Evolutionary conservation across 495 filamentous ascomycete genomes (phyloP).

Genomic region (Penicillium maclennaniae): DNA sequence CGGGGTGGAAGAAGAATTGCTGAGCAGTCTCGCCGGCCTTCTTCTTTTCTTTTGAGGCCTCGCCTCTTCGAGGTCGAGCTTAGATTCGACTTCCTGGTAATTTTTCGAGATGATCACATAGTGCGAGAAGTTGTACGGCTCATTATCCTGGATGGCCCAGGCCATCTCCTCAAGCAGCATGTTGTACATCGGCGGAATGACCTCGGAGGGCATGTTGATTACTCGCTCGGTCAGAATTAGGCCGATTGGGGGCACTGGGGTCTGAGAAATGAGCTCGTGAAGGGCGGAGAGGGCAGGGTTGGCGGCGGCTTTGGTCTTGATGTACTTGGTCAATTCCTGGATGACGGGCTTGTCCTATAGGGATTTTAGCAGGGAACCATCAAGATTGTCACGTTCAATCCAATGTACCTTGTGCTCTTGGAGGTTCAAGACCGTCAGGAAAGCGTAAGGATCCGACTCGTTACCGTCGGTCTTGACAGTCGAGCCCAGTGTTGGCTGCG

Average conservation of each 20-base stretch:
- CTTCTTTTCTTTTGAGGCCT: slow-evolving; percentile 77
- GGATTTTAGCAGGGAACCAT: slow-evolving; percentile 2
- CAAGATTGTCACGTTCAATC: background rate
- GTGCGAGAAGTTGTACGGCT: slow-evolving; percentile 90
- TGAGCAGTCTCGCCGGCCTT: slow-evolving; percentile 47
- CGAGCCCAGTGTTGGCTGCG: slow-evolving; percentile 83
- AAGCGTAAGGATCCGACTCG: slow-evolving; percentile 90
- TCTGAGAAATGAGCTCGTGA: slow-evolving; percentile 50
- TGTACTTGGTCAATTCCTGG: slow-evolving; percentile 65
- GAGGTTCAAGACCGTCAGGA: slow-evolving; percentile 84
- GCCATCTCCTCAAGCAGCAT: slow-evolving; percentile 92
- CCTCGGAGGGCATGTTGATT: slow-evolving; percentile 91
- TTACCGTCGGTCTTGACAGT: slow-evolving; percentile 95
- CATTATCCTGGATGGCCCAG: slow-evolving; percentile 83
- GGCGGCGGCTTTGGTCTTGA: slow-evolving; percentile 55
- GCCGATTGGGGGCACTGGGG: slow-evolving; percentile 59
- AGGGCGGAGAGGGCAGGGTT: slow-evolving; percentile 53
- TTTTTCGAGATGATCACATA: slow-evolving; percentile 88
- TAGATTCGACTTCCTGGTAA: slow-evolving; percentile 82
- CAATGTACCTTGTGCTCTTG: slow-evolving; percentile 63
- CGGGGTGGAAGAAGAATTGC: slow-evolving; percentile 90
- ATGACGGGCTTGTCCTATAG: slow-evolving; percentile 63
- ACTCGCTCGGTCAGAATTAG: slow-evolving; percentile 86
- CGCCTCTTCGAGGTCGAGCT: slow-evolving; percentile 63
- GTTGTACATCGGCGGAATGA: slow-evolving; percentile 91